Evolutionary conservation across 352 stramenopile genomes (phyloP).

Genomic region (Globisporangium acanthophoron): DNA sequence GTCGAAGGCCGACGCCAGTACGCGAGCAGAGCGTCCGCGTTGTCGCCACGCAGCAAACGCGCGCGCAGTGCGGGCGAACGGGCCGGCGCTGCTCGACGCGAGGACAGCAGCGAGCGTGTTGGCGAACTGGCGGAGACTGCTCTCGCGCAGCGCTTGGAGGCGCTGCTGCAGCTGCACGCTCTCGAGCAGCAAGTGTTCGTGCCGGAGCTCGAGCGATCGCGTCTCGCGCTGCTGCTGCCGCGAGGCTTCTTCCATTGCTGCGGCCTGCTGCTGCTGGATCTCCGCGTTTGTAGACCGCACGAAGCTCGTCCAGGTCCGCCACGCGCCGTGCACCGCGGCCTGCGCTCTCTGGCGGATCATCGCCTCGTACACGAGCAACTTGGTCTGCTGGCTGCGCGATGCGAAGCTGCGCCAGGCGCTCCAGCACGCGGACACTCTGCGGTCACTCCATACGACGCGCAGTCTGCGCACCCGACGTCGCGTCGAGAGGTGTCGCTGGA

Average conservation of each 20-base stretch:
- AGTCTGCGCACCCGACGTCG: neutral
- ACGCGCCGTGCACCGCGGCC: constrained; percentile 2
- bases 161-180: constrained; percentile 12
- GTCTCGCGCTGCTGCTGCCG: constrained; percentile 11
- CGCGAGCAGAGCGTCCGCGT: neutral
- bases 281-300: neutral
- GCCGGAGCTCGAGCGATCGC: constrained; percentile 13
- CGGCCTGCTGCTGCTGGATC: neutral
- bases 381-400: neutral
- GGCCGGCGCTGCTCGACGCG: neutral
- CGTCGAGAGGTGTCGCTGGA: neutral
- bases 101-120: constrained; percentile 3
- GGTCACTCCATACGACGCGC: neutral
- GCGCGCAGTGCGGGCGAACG: neutral
- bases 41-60: constrained; percentile 8
- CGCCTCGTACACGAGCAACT: constrained; percentile 6
- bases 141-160: constrained; percentile 6
- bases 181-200: constrained; percentile 21
- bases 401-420: constrained; percentile 1
- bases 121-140: constrained; percentile 12
- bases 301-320: constrained; percentile 7
- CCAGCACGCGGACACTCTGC: neutral
- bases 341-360: constrained; percentile 1
- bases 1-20: neutral
- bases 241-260: neutral